These are phyloP conservation scores for Eimeria maxima DNA, from an alignment of 169 alveolate species.

Conservation along the genomic window DNA sequence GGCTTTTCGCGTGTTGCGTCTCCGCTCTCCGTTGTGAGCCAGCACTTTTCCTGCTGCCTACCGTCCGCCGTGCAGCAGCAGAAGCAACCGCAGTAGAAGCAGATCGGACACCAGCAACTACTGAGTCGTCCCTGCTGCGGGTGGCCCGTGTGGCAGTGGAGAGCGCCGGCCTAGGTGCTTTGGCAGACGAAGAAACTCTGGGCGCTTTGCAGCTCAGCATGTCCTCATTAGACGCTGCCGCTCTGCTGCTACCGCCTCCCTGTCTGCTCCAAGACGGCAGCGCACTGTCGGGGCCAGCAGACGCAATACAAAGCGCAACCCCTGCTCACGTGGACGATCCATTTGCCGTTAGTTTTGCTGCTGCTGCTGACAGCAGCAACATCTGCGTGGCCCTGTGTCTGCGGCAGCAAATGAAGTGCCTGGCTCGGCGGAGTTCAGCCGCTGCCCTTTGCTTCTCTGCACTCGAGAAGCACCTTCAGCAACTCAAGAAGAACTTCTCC, in stretches of 20 bases:
- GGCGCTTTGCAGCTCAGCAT: background rate
- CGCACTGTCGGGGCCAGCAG: background rate
- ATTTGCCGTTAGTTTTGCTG: slow-evolving; percentile 33
- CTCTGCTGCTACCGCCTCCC: slow-evolving; percentile 69
- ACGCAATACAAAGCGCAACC: background rate
- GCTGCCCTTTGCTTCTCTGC: slow-evolving; percentile 23
- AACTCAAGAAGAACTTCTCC: background rate
- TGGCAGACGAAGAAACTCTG: slow-evolving; percentile 33
- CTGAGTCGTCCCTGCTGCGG: slow-evolving; percentile 21
- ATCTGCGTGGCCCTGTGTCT: slow-evolving; percentile 28
- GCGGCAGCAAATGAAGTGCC: slow-evolving; percentile 34
- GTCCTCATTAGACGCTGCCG: slow-evolving; percentile 34
- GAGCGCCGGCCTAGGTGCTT: slow-evolving; percentile 1
- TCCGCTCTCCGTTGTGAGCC: slow-evolving; percentile 40
- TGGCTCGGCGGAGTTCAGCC: slow-evolving; percentile 40
- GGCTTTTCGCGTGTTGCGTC: slow-evolving; percentile 52
- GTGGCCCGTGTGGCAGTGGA: slow-evolving; percentile 15
- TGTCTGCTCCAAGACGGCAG: background rate
- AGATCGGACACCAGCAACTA: background rate
- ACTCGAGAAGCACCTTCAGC: slow-evolving; percentile 13
- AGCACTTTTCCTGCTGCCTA: slow-evolving; percentile 39
- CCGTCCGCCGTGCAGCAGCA: slow-evolving; percentile 60
- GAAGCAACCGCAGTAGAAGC: slow-evolving; percentile 43
- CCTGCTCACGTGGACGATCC: background rate
- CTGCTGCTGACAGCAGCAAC: slow-evolving; percentile 65